A percentile compares a stretch with the other conserved stretches of the same genome.
These are phyloP conservation scores for Aspergillus kassunensis DNA, from an alignment of 495 filamentous ascomycete genomes.

Conservation along the genomic window DNA sequence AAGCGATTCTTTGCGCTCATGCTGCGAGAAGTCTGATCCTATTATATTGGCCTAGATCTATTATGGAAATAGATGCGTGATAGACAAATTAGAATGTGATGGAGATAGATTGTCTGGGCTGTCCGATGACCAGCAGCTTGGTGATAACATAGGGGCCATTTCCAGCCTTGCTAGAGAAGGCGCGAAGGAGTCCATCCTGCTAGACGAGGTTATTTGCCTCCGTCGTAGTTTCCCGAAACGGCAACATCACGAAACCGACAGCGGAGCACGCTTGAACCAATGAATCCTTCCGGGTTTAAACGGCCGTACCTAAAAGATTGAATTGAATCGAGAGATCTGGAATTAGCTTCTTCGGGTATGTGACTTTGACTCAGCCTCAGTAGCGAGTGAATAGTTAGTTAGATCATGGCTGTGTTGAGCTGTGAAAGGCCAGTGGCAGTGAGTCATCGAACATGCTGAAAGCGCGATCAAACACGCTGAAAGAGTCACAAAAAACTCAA, in stretches of 20 bases:
- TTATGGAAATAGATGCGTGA: constrained; percentile 16
- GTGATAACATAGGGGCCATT: neutral
- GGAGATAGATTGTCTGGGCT: no score
- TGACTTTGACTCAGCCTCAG: no score
- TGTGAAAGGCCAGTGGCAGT: no score
- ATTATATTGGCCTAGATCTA: constrained; percentile 18
- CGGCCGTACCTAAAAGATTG: no score
- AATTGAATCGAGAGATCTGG: neutral
- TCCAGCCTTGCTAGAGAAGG: neutral
- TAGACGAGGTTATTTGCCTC: neutral
- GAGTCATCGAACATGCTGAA: no score
- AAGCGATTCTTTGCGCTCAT: constrained; percentile 42
- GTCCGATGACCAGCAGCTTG: neutral
- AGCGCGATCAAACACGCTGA: no score
- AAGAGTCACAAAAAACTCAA: no score
- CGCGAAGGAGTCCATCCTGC: neutral
- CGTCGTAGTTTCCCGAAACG: neutral
- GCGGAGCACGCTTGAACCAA: neutral
- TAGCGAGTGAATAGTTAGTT: no score
- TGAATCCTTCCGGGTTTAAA: no score
- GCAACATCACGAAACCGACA: neutral
- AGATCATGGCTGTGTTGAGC: no score
- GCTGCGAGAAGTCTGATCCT: constrained; percentile 25
- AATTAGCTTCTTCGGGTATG: no score
- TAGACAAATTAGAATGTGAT: constrained; percentile 8